phyloP scores from a whole-genome alignment of 1,139 yeast genomes.

The Kazachstania sp. region DNA sequence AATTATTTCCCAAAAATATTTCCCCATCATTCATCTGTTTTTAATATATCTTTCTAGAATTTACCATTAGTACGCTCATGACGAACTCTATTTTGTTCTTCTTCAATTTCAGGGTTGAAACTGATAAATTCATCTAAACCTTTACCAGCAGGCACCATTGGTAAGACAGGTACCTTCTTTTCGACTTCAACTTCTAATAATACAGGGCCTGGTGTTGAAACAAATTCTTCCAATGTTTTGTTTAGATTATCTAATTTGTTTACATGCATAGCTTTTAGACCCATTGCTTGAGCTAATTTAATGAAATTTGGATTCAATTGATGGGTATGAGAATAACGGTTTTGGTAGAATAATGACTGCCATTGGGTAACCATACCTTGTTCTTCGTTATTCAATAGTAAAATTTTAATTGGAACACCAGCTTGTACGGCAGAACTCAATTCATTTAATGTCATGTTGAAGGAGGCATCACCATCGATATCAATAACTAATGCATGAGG shows the following conservation, averaged over 20 bases:
- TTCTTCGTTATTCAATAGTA: slow-evolving; percentile 91
- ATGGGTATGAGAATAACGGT: slow-evolving; percentile 94
- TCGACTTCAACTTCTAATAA: slow-evolving; percentile 86
- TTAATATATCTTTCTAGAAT: neutral
- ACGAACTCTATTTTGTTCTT: slow-evolving; percentile 52
- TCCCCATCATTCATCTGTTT: no score
- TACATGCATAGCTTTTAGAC: slow-evolving; percentile 72
- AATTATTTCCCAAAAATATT: no score
- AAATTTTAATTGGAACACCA: slow-evolving; percentile 77
- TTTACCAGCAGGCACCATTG: slow-evolving; percentile 97
- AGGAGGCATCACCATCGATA: slow-evolving; percentile 97
- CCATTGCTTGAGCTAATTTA: slow-evolving; percentile 92
- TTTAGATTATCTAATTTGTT: slow-evolving; percentile 56
- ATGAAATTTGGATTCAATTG: slow-evolving; percentile 89
- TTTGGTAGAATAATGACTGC: slow-evolving; percentile 95
- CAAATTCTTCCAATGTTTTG: slow-evolving; percentile 59
- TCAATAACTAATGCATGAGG: slow-evolving; percentile 94
- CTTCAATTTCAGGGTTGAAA: slow-evolving; percentile 74
- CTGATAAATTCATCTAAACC: slow-evolving; percentile 86
- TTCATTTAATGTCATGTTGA: slow-evolving; percentile 94
- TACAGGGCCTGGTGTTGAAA: slow-evolving; percentile 75
- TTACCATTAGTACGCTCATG: slow-evolving; percentile 29
- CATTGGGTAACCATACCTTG: slow-evolving; percentile 99
- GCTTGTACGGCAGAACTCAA: slow-evolving; percentile 92
- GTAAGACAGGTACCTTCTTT: slow-evolving; percentile 94